Base-by-base conservation (phyloP, 192 early-diverging fungal species). In the Glomus cerebriforme region DNA sequence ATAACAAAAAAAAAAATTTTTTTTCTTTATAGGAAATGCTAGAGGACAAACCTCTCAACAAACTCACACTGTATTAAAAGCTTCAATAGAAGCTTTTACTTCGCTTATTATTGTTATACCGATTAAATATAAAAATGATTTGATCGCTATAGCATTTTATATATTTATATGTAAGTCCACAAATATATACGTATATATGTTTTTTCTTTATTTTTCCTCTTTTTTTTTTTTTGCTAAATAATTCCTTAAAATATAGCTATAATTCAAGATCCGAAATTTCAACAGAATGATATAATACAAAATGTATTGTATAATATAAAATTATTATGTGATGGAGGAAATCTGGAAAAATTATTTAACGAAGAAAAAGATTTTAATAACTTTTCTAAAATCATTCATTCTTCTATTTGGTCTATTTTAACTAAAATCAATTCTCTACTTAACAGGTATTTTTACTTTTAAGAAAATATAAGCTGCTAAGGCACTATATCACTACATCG, bases 91-190 rank as follows among this genome's bases (percentile, higher is more conserved):
- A 59, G 82, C 85, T 24, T 43, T 90, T 32, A 81, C 87, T 2
- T 75, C 81, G 5, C 69, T 90, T 43, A 80, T 88, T 34, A 78
- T 79, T 19, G 82, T 86, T 17, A 79, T 85, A 15, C 87, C 87
- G 10, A 34, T 82, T 15, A 81, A 81, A 49, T 87, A 85, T 26
- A 85, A 84, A 47, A 80, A 85, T 12, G 86, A 90, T 66, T 72
- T 88, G 24, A 77, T 86, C 15, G 83, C 89, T 3, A 85, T 90
- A 17, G 82, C 83, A n/a, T 81, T 88, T n/a, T 83, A 88, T 78
- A 80, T 88, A 22, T 87, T 83, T 15, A 59, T 83, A 29, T 84
- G 88, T 87, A 79, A 70, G 81, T 78, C 5, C 7, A 29, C 1
- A 37, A 39, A 35, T 35, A 35, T 35, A 35, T 35, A 35, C 5